These are phyloP conservation scores for Apiospora pterosperma DNA, from an alignment of 2,329 filamentous ascomycete genomes.

Conservation along the genomic window DNA sequence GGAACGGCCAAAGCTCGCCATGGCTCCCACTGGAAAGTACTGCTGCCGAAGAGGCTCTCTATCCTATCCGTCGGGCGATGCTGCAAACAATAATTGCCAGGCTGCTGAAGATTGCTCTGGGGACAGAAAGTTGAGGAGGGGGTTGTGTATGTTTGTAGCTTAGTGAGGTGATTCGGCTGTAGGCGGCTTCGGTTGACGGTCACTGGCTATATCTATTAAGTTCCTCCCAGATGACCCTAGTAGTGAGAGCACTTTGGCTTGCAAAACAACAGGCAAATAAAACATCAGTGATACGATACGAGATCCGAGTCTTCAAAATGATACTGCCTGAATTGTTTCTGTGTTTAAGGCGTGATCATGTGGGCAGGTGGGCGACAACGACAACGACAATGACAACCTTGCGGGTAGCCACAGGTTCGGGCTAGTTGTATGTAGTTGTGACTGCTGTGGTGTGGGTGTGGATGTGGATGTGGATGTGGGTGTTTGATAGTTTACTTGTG, in stretches of 20 bases:
- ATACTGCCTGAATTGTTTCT: not conserved
- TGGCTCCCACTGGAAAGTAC: slow-evolving; percentile 17
- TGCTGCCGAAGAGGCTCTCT: not conserved
- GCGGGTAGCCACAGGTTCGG: not conserved
- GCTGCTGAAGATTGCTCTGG: not conserved
- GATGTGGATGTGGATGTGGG: not conserved
- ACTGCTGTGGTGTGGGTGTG: not conserved
- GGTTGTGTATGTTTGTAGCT: not conserved
- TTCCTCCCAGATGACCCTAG: not conserved
- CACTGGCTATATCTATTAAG: not conserved
- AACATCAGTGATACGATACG: not conserved
- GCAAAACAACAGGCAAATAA: not conserved
- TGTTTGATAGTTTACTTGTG: too few species aligned
- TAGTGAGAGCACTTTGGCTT: not conserved
- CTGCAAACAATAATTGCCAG: not conserved
- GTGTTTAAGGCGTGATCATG: not conserved
- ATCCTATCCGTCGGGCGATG: not conserved
- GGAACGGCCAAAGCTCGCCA: slow-evolving; percentile 48
- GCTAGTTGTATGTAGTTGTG: not conserved
- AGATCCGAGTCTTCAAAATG: not conserved
- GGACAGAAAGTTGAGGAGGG: not conserved
- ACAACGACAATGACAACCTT: not conserved
- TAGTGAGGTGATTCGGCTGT: not conserved
- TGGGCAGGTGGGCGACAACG: not conserved
- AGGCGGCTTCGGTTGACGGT: not conserved